phyloP scores from a whole-genome alignment of 179 eudicot genomes.

The Nepenthes alata region DNA sequence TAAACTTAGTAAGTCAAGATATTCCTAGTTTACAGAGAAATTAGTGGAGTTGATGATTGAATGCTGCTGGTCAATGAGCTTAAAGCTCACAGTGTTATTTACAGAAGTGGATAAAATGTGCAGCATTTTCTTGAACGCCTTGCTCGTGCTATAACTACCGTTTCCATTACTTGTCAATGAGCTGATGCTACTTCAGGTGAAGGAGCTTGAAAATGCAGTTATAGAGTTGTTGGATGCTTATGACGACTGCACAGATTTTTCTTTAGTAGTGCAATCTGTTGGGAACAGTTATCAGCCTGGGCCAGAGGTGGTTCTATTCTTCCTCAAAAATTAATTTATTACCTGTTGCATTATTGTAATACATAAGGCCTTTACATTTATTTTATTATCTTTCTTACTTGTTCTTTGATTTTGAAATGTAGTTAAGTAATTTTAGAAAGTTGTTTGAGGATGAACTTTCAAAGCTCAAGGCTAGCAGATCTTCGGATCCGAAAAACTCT shows the following conservation, averaged over 20 bases:
- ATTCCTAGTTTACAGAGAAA: too few species aligned
- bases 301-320: constrained; percentile 30
- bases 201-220: constrained; percentile 58
- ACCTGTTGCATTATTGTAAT: neutral
- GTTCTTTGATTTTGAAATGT: constrained; percentile 9
- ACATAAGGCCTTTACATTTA: neutral
- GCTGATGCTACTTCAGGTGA: constrained; percentile 37
- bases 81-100: too few species aligned
- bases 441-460: constrained; percentile 41
- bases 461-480: constrained; percentile 29
- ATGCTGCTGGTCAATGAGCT: too few species aligned
- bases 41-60: too few species aligned
- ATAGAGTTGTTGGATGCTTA: constrained; percentile 40
- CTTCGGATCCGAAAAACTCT: constrained; percentile 34
- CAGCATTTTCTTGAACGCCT: too few species aligned
- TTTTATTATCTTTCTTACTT: constrained; percentile 2
- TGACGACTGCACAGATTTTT: constrained; percentile 45
- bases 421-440: constrained; percentile 59
- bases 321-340: neutral
- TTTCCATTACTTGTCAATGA: neutral
- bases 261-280: constrained; percentile 42
- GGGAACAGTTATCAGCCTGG: constrained; percentile 43
- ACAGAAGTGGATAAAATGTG: too few species aligned
- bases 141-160: neutral
- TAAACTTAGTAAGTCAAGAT: too few species aligned